Evolutionary conservation across 1,284 basidiomycete genomes (phyloP), one percentile per base, ranked within the genome.

Genomic region (Cystobasidium sp.): DNA sequence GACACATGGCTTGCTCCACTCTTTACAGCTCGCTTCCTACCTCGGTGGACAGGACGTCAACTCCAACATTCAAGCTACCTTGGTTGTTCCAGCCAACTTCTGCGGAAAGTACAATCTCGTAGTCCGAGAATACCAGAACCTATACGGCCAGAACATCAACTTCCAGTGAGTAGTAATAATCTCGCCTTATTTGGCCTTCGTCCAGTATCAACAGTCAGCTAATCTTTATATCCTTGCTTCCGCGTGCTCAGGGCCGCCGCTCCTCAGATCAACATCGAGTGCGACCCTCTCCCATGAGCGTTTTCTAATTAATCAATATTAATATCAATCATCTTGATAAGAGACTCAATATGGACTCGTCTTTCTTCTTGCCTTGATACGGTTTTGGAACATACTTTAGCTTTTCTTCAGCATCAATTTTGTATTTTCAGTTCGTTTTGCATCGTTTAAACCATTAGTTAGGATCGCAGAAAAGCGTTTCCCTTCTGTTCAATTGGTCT

Each of bases 231-330:
- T 3, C 46, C 22, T 10, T 37, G 44, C 20, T 12, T 63, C 20
- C 12, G 16, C 1, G 9, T 12, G 1, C 9, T 10, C n/a, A 63
- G 61, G 39, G 64, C 64, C 53, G 64, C 64, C 16, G 64, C 64
- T 66, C 64, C 64, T 43, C 6, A 66, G 24, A 66, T 66, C 39
- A 37, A 52, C 49, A 66, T 66, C 51, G 51, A 66, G 18, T 66
- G 64, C 31, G 47, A 51, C 47, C 64, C 64, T 66, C 64, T 66
- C 18, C 64, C 64, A 24, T 66, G 41, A 63, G 12, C 43, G 44
- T n/a, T n/a, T n/a, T n/a, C n/a, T n/a, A n/a, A n/a, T n/a, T n/a
- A n/a, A n/a, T n/a, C n/a, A n/a, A n/a, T n/a, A n/a, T n/a, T n/a
- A n/a, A n/a, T n/a, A n/a, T n/a, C n/a, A n/a, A n/a, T n/a, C n/a